phyloP scores from a whole-genome alignment of 2,329 filamentous ascomycete species.

The Kalmusia sp. region DNA sequence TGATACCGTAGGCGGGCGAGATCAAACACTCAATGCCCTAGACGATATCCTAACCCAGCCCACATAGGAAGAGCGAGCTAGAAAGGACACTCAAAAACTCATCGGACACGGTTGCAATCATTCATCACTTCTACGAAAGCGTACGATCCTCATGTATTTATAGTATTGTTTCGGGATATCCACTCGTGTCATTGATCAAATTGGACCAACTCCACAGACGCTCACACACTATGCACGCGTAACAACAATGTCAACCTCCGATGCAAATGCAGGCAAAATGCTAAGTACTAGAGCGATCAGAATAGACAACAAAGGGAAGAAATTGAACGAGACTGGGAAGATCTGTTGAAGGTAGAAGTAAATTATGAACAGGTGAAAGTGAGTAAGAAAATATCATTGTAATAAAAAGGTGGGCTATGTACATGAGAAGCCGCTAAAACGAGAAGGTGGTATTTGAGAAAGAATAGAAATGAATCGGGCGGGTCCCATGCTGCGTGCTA shows the following conservation, averaged over 20 bases:
- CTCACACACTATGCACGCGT: not conserved
- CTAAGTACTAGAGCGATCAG: not conserved
- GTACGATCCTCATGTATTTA: no score
- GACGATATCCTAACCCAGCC: no score
- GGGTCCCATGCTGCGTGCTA: constrained; percentile 9
- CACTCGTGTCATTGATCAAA: no score
- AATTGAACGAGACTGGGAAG: not conserved
- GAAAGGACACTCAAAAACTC: no score
- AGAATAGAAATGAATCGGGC: constrained; percentile 1
- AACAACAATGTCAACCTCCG: constrained; percentile 1
- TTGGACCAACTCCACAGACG: not conserved
- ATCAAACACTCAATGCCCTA: no score
- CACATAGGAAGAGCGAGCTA: no score
- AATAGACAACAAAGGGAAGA: not conserved
- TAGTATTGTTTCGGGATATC: no score
- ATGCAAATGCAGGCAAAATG: constrained; percentile 10
- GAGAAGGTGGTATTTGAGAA: constrained; percentile 5
- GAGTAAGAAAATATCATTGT: constrained; percentile 3
- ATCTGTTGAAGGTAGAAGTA: not conserved
- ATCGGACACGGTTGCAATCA: no score
- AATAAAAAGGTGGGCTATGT: constrained; percentile 17
- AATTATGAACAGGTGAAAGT: not conserved
- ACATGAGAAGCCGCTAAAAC: constrained; percentile 9
- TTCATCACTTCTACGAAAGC: no score
- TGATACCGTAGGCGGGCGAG: no score